These are phyloP conservation scores for Casuarina equisetifolia DNA, from an alignment of 306 rosid species.

Conservation along the genomic window DNA sequence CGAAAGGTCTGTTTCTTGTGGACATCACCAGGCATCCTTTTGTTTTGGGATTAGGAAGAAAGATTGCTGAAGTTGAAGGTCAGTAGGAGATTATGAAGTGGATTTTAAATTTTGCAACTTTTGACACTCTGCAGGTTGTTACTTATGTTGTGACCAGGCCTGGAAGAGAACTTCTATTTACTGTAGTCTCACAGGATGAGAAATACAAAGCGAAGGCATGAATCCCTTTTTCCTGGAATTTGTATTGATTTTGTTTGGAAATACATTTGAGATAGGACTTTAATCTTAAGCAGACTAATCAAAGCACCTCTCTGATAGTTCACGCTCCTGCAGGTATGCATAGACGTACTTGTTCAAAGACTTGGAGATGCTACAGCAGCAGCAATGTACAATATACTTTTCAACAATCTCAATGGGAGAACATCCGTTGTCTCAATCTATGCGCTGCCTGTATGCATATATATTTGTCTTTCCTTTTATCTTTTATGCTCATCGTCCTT, in stretches of 20 bases:
- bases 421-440: slow-evolving; percentile 68
- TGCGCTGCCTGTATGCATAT: slow-evolving; percentile 72
- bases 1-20: slow-evolving; percentile 61
- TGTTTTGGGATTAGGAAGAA: slow-evolving; percentile 11
- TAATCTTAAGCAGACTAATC: neutral
- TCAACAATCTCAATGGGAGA: slow-evolving; percentile 54
- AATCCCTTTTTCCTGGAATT: slow-evolving; percentile 4
- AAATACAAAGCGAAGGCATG: slow-evolving; percentile 94
- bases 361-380: slow-evolving; percentile 98
- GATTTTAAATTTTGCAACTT: slow-evolving; percentile 20
- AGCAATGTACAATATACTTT: slow-evolving; percentile 84
- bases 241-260: neutral
- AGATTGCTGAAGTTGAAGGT: neutral
- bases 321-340: slow-evolving; percentile 66
- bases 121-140: slow-evolving; percentile 61
- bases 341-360: slow-evolving; percentile 91
- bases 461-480: slow-evolving; percentile 6
- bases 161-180: slow-evolving; percentile 87
- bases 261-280: neutral
- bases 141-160: slow-evolving; percentile 93
- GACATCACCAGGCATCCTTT: slow-evolving; percentile 23
- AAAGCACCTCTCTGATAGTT: slow-evolving; percentile 3
- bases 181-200: slow-evolving; percentile 96
- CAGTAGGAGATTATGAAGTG: neutral
- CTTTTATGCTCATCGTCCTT: neutral